phyloP scores from a whole-genome alignment of 441 rosid species.

The Sinapis alba region DNA sequence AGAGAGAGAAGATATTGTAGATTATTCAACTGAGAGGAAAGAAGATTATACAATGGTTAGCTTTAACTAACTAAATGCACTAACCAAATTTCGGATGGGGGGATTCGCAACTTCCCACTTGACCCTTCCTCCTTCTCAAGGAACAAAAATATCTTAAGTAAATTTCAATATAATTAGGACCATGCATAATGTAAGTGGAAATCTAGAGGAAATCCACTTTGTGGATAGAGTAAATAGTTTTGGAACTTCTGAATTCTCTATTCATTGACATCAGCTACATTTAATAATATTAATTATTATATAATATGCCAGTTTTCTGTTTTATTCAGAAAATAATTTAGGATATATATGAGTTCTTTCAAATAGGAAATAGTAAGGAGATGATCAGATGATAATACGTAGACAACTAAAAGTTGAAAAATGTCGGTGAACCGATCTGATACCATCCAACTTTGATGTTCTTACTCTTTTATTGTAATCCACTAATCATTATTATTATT shows the following conservation, averaged over 20 bases:
- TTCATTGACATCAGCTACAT: constrained; percentile 27
- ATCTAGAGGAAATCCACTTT: constrained; percentile 63
- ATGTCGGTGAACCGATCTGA: background rate
- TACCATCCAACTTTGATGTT: constrained; percentile 9
- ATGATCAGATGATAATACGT: background rate
- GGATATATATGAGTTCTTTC: background rate
- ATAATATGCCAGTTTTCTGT: background rate
- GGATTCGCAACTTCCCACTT: constrained; percentile 41
- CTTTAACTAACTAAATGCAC: constrained; percentile 69
- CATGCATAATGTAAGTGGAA: constrained; percentile 55
- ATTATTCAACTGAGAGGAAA: background rate
- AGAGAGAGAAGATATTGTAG: background rate
- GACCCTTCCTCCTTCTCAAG: constrained; percentile 67
- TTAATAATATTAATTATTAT: background rate
- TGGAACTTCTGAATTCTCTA: constrained; percentile 22
- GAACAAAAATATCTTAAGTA: constrained; percentile 41
- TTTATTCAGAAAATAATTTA: background rate
- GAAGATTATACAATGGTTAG: constrained; percentile 27
- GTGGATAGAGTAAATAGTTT: constrained; percentile 28
- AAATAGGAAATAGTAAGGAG: background rate
- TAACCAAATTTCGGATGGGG: constrained; percentile 34
- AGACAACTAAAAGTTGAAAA: background rate
- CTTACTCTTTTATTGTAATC: background rate
- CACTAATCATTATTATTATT: background rate
- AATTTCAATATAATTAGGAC: constrained; percentile 30